These are phyloP conservation scores for Fusarium palustre DNA, from an alignment of 2,329 filamentous ascomycete genomes.

Conservation along the genomic window DNA sequence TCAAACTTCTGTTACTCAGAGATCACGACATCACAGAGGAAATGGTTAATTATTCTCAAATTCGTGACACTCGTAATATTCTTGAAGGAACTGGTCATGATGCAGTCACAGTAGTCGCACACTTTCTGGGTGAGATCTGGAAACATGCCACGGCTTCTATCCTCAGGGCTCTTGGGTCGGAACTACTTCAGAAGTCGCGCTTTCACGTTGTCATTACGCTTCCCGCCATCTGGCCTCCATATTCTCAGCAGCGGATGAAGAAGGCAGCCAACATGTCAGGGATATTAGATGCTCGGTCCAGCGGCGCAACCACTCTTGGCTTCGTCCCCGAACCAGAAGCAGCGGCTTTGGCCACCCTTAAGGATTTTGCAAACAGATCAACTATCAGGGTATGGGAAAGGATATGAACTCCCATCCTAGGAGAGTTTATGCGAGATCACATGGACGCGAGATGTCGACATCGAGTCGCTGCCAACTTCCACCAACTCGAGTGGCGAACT, in stretches of 20 bases:
- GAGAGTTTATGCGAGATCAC: slow-evolving; percentile 21
- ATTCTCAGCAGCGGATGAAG: slow-evolving; percentile 53
- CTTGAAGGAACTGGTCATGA: slow-evolving; percentile 22
- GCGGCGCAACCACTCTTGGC: slow-evolving; percentile 48
- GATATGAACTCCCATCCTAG: no score
- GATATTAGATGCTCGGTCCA: slow-evolving; percentile 46
- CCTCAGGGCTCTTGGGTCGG: slow-evolving; percentile 20
- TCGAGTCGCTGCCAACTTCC: slow-evolving; percentile 15
- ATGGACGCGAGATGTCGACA: slow-evolving; percentile 26
- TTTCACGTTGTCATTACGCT: slow-evolving; percentile 57
- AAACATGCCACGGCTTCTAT: slow-evolving; percentile 47
- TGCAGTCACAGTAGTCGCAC: slow-evolving; percentile 46
- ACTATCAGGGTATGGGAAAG: slow-evolving; percentile 35
- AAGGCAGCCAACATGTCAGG: slow-evolving; percentile 51
- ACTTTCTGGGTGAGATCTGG: slow-evolving; percentile 53
- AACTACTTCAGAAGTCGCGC: slow-evolving; percentile 25
- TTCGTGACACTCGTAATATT: slow-evolving; percentile 27
- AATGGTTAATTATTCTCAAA: slow-evolving; percentile 27
- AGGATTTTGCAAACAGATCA: slow-evolving; percentile 42
- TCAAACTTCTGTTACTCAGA: slow-evolving; percentile 55
- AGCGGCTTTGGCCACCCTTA: slow-evolving; percentile 55
- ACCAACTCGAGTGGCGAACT: slow-evolving; percentile 26
- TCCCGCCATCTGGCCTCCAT: slow-evolving; percentile 59
- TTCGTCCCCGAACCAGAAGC: slow-evolving; percentile 61
- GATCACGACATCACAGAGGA: slow-evolving; percentile 31